Percentiles rank a stretch among this genome's conserved stretches.
Conservation (phyloP, 2,329 filamentous ascomycete genomes). For the Calonectria pseudoturangicola region DNA sequence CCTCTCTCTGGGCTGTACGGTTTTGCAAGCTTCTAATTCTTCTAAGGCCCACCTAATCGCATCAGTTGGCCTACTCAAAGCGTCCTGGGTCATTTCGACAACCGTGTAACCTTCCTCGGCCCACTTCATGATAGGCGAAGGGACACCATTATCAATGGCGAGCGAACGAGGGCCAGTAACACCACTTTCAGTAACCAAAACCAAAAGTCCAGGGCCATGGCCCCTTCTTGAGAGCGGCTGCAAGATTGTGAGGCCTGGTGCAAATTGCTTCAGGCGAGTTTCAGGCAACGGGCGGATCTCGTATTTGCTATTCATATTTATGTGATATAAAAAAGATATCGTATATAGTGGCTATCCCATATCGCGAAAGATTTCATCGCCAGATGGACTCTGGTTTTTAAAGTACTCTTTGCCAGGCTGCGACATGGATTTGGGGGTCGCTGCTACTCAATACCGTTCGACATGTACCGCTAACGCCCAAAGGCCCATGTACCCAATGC, state of each 20-base stretch:
- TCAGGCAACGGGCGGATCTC: constrained; percentile 26
- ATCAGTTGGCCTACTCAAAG: constrained; percentile 10
- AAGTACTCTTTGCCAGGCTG: not conserved
- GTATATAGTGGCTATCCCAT: not conserved
- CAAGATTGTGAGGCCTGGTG: constrained; percentile 28
- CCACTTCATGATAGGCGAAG: constrained; percentile 78
- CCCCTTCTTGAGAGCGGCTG: constrained; percentile 31
- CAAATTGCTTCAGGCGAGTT: constrained; percentile 25
- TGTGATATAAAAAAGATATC: too few relatives aligned
- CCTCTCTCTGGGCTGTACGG: constrained; percentile 23
- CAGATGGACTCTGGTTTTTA: not conserved
- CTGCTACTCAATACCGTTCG: not conserved
- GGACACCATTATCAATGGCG: constrained; percentile 60
- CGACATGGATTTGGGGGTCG: not conserved
- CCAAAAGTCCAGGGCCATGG: constrained; percentile 42
- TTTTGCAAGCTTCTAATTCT: constrained; percentile 42
- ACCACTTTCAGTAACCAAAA: constrained; percentile 50
- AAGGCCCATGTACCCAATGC: not conserved
- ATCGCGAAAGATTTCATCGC: too few relatives aligned
- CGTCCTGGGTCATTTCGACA: constrained; percentile 67
- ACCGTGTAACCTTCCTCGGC: constrained; percentile 82
- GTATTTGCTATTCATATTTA: constrained; percentile 35
- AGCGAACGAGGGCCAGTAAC: constrained; percentile 43
- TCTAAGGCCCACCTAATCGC: constrained; percentile 41
- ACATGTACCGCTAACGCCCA: not conserved